A percentile compares a stretch with the other conserved stretches of the same genome.
These are phyloP conservation scores for Lotmaria passim DNA, from an alignment of 208 protist genomes.

Conservation along the genomic window DNA sequence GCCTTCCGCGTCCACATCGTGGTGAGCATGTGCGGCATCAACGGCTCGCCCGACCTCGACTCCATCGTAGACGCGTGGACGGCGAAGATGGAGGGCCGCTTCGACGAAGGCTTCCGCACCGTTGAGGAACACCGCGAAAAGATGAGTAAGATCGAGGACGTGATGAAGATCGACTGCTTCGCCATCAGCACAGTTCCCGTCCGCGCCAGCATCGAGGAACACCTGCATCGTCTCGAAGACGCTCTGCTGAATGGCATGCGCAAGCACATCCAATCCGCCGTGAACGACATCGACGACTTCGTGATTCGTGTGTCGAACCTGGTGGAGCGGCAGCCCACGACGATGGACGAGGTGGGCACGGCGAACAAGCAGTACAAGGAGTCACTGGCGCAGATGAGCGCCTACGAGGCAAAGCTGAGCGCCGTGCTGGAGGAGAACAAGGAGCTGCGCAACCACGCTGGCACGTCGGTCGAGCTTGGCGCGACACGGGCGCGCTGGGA, in stretches of 20 bases:
- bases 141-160: slow-evolving; percentile 89
- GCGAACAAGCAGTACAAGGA: slow-evolving; percentile 84
- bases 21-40: slow-evolving; percentile 88
- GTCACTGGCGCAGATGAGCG: slow-evolving; percentile 58
- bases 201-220: slow-evolving; percentile 93
- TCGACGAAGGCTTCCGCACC: slow-evolving; percentile 85
- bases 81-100: slow-evolving; percentile 60
- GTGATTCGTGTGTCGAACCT: slow-evolving; percentile 87
- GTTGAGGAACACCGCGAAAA: slow-evolving; percentile 89
- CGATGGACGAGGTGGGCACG: slow-evolving; percentile 93
- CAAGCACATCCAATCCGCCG: slow-evolving; percentile 60
- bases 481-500: slow-evolving; percentile 90
- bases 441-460: slow-evolving; percentile 80
- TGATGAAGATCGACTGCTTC: slow-evolving; percentile 94
- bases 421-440: slow-evolving; percentile 87
- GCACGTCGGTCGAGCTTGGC: slow-evolving; percentile 78
- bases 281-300: slow-evolving; percentile 89
- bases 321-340: slow-evolving; percentile 89
- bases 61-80: slow-evolving; percentile 85
- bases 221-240: slow-evolving; percentile 91
- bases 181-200: slow-evolving; percentile 91
- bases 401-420: slow-evolving; percentile 68
- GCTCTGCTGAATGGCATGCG: slow-evolving; percentile 88
- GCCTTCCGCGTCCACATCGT: slow-evolving; percentile 87
- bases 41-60: slow-evolving; percentile 90